A percentile compares a stretch with the other conserved stretches of the same genome.
Conservation (phyloP, 768 basidiomycete genomes). For the Krasilnikovozyma curviuscula region DNA sequence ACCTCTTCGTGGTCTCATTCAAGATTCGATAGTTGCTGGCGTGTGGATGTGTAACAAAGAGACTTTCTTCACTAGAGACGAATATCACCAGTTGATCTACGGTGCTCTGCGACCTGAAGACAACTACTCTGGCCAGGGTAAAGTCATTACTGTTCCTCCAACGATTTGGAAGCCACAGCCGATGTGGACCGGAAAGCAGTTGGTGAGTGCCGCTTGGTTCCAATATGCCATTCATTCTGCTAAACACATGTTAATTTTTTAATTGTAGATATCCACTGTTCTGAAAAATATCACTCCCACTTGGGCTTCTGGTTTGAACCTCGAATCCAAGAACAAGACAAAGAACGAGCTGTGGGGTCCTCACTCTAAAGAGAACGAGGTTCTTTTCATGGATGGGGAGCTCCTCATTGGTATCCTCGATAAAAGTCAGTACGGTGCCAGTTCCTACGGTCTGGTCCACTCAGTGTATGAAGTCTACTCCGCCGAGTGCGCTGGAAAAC, state of each 20-base stretch:
- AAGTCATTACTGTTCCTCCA: constrained; percentile 66
- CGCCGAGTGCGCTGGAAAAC: constrained; percentile 63
- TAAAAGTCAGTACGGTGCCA: constrained; percentile 92
- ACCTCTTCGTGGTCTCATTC: constrained; percentile 89
- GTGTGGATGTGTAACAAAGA: constrained; percentile 99
- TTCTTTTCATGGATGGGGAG: constrained; percentile 81
- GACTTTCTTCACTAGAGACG: constrained; percentile 81
- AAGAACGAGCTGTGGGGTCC: constrained; percentile 56
- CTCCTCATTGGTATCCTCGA: constrained; percentile 84
- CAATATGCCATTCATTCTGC: not conserved
- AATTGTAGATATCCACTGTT: constrained; percentile 67
- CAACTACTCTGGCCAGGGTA: constrained; percentile 38
- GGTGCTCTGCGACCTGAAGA: constrained; percentile 83
- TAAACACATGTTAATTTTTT: not conserved
- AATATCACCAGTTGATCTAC: constrained; percentile 89
- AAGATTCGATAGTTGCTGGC: constrained; percentile 95
- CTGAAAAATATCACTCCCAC: constrained; percentile 75
- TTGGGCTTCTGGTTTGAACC: constrained; percentile 58
- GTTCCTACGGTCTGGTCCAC: constrained; percentile 88
- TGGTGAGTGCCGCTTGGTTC: constrained; percentile 38
- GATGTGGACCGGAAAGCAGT: constrained; percentile 95
- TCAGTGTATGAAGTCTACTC: constrained; percentile 94
- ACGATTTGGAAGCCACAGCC: constrained; percentile 78
- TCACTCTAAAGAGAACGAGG: constrained; percentile 47
- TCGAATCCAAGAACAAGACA: constrained; percentile 73